phyloP scores from a whole-genome alignment of 1,139 yeast species.

The Yamadazyma diospyri region DNA sequence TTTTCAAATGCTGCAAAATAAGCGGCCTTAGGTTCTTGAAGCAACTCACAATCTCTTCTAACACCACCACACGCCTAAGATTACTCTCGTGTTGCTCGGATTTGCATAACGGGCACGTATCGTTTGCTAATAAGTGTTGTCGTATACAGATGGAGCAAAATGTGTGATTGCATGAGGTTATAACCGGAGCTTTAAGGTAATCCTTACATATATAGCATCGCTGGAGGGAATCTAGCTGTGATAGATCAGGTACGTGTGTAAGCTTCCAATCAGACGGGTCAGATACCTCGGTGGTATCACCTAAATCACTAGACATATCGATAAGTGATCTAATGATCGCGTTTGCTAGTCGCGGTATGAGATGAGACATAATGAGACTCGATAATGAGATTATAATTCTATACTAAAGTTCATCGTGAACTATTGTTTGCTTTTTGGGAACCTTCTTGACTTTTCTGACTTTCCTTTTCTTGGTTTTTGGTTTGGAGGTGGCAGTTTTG shows the following conservation, averaged over 20 bases:
- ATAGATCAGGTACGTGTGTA: conserved; percentile 52
- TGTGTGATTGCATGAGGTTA: conserved; percentile 84
- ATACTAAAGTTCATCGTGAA: conserved; percentile 21
- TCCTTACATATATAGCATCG: conserved; percentile 94
- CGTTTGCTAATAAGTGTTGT: conserved; percentile 55
- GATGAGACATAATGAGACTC: too few relatives aligned
- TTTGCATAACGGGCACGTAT: conserved; percentile 78
- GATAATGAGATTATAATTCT: too few relatives aligned
- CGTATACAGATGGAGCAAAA: conserved; percentile 91
- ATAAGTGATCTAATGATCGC: not conserved
- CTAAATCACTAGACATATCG: not conserved
- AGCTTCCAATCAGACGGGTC: conserved; percentile 72
- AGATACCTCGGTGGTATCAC: conserved; percentile 18
- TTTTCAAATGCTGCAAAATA: conserved; percentile 2
- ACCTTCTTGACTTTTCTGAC: conserved; percentile 3
- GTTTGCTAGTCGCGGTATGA: not conserved
- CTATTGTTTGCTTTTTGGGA: too few relatives aligned
- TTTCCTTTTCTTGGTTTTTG: conserved; percentile 2
- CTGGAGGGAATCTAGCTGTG: conserved; percentile 64
- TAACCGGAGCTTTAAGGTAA: conserved; percentile 73
- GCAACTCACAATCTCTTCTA: conserved; percentile 68
- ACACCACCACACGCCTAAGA: conserved; percentile 61
- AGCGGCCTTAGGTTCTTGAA: conserved; percentile 41
- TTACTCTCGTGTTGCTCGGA: conserved; percentile 69
- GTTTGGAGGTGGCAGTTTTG: not conserved